Evolutionary conservation across 768 basidiomycete genomes (phyloP).

Genomic region (Suillus variegatus): DNA sequence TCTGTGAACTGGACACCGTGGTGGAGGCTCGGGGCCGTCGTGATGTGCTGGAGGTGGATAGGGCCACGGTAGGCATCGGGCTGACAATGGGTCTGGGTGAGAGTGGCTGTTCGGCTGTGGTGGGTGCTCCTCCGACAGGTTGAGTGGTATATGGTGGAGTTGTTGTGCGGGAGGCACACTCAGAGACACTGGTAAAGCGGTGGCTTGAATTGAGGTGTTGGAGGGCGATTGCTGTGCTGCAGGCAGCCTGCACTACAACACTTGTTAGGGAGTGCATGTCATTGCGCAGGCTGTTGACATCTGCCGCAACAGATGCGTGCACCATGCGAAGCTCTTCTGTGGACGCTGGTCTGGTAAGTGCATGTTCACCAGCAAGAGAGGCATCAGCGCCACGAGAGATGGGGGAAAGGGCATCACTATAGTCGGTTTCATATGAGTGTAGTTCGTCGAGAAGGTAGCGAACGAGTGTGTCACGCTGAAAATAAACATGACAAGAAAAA

Average conservation of each 20-base stretch:
- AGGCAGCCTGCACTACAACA: not conserved
- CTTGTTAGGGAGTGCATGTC: not conserved
- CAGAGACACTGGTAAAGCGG: not conserved
- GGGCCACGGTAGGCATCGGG: not conserved
- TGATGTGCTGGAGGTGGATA: not conserved
- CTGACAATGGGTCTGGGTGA: not conserved
- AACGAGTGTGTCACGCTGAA: conserved; percentile 10
- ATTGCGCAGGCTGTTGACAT: not conserved
- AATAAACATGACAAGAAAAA: not conserved
- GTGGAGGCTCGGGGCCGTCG: not conserved
- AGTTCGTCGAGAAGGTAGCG: conserved; percentile 30
- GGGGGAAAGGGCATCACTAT: conserved; percentile 12
- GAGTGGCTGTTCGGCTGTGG: not conserved
- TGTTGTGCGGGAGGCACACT: not conserved
- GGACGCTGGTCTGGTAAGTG: not conserved
- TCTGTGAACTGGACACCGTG: not conserved
- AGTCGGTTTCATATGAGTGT: conserved; percentile 23
- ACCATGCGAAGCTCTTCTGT: not conserved
- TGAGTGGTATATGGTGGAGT: not conserved
- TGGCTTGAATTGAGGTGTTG: not conserved
- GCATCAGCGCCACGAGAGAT: not conserved
- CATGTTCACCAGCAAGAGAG: not conserved
- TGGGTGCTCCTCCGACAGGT: not conserved
- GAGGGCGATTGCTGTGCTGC: not conserved
- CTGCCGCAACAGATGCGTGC: not conserved